Percentiles rank a stretch among this genome's conserved stretches.
phyloP scores from a whole-genome alignment of 2,329 filamentous ascomycete species.

The Sporothrix euskadiensis region DNA sequence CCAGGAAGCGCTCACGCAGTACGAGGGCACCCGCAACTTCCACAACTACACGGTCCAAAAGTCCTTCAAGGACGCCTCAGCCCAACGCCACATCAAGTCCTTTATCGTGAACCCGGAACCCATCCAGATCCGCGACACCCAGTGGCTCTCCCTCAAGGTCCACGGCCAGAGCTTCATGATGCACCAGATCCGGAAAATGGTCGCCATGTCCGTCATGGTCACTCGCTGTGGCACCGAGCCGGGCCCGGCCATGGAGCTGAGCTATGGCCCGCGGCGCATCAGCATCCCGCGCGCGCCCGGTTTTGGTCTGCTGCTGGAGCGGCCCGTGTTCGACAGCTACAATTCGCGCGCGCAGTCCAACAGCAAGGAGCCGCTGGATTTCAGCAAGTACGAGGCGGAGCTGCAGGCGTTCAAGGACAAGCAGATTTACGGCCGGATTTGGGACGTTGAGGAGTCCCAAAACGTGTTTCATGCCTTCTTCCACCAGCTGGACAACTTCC shows the following conservation, averaged over 20 bases:
- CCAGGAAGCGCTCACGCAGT: conserved; percentile 71
- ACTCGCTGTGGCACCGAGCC: conserved; percentile 81
- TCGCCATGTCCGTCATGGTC: conserved; percentile 83
- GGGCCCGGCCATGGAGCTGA: conserved; percentile 68
- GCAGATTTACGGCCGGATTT: conserved; percentile 91
- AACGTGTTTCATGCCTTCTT: conserved; percentile 83
- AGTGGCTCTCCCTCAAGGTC: conserved; percentile 94
- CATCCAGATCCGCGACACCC: conserved; percentile 83
- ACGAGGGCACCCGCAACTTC: conserved; percentile 84
- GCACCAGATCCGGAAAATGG: conserved; percentile 99
- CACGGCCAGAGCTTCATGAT: conserved; percentile 99
- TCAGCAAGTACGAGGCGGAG: conserved; percentile 72
- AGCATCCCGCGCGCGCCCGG: conserved; percentile 93
- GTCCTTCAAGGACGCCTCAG: conserved; percentile 73
- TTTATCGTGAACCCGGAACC: conserved; percentile 76
- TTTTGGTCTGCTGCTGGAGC: conserved; percentile 81
- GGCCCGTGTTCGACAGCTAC: conserved; percentile 88
- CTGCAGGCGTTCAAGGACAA: conserved; percentile 87
- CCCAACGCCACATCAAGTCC: conserved; percentile 88
- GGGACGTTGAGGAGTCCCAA: conserved; percentile 81
- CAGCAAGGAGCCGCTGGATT: conserved; percentile 71
- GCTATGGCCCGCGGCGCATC: conserved; percentile 70
- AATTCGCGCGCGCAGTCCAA: conserved; percentile 70
- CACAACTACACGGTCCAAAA: conserved; percentile 99
- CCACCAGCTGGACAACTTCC: conserved; percentile 75